These are phyloP conservation scores for Talaromyces funiculosus DNA, from an alignment of 2,329 filamentous ascomycete genomes.

Conservation along the genomic window DNA sequence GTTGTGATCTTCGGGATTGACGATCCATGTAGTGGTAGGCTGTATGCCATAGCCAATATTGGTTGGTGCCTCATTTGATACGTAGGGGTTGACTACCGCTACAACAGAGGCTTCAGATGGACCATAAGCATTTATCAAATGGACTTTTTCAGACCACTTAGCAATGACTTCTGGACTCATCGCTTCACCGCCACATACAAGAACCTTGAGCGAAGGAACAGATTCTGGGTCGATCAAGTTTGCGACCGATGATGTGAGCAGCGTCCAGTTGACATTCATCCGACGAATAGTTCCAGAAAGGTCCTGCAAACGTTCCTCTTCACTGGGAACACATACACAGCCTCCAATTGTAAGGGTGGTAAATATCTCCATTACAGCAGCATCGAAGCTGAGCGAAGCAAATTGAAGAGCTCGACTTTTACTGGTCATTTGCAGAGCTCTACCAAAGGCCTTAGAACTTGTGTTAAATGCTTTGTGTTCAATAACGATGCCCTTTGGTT, in stretches of 20 bases:
- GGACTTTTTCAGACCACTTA: slow-evolving; percentile 11
- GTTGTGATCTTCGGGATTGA: slow-evolving; percentile 40
- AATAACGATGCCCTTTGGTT: slow-evolving; percentile 55
- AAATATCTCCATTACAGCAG: slow-evolving; percentile 51
- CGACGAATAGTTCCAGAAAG: slow-evolving; percentile 43
- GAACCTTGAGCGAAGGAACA: slow-evolving; percentile 34
- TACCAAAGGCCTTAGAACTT: slow-evolving; percentile 49
- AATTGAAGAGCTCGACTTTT: slow-evolving; percentile 57
- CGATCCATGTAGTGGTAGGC: slow-evolving; percentile 43
- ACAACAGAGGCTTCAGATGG: slow-evolving; percentile 13
- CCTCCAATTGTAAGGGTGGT: slow-evolving; percentile 52
- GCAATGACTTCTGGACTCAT: slow-evolving; percentile 32
- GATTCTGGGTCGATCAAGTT: slow-evolving; percentile 31
- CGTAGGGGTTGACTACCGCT: slow-evolving; percentile 6
- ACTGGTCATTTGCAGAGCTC: slow-evolving; percentile 45
- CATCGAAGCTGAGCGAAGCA: slow-evolving; percentile 52
- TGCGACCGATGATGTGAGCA: slow-evolving; percentile 56
- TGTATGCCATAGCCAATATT: slow-evolving; percentile 27
- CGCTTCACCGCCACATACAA: slow-evolving; percentile 40
- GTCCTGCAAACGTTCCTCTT: slow-evolving; percentile 35
- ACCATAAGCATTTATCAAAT: slow-evolving; percentile 12
- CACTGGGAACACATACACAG: slow-evolving; percentile 54
- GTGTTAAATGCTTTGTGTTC: slow-evolving; percentile 57
- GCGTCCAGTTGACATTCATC: slow-evolving; percentile 48
- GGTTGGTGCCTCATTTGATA: slow-evolving; percentile 27